phyloP scores from a whole-genome alignment of 306 rosid genomes.

The Macrotyloma uniflorum region DNA sequence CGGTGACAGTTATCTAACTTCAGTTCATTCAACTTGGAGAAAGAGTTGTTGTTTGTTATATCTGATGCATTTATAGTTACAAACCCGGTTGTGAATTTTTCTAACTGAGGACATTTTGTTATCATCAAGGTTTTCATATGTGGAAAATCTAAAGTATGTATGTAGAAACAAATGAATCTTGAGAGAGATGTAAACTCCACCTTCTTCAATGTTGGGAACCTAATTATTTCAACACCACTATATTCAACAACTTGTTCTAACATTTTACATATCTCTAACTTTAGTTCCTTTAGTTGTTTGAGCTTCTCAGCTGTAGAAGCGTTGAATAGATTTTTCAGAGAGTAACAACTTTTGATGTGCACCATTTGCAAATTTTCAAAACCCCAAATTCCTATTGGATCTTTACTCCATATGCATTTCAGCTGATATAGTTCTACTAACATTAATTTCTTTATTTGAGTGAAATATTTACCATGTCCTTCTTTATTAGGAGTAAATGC shows the following conservation, averaged over 20 bases:
- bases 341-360: no score
- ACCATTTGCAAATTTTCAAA: no score
- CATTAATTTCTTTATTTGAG: neutral
- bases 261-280: neutral
- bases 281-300: neutral
- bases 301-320: neutral
- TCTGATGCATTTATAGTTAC: neutral
- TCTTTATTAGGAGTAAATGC: neutral
- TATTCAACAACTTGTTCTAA: neutral
- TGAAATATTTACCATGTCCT: neutral
- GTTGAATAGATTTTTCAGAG: neutral
- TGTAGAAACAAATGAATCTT: neutral
- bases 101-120: neutral
- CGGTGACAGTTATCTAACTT: no score
- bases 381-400: no score
- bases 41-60: neutral
- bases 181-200: constrained; percentile 7
- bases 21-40: no score
- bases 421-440: no score
- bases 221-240: neutral
- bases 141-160: neutral
- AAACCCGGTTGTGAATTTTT: neutral
- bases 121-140: neutral
- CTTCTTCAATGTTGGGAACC: neutral
- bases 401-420: no score